Conservation (phyloP, 1,139 yeast genomes). For the Candida sanyaensis region DNA sequence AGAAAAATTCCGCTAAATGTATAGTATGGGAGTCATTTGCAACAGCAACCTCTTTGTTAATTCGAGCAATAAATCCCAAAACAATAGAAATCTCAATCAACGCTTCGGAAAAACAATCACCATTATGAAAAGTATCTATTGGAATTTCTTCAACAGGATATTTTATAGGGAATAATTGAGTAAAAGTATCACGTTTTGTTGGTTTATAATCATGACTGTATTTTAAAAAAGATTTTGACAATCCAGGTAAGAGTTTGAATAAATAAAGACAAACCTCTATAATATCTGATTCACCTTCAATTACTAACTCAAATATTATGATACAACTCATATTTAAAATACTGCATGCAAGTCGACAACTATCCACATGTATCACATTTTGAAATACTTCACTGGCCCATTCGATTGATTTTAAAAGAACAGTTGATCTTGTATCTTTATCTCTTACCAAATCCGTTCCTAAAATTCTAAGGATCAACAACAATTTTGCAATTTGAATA, state of each 20-base stretch:
- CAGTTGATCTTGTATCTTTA: conserved; percentile 39
- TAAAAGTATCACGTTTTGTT: conserved; percentile 63
- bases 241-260: conserved; percentile 52
- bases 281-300: conserved; percentile 22
- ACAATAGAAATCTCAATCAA: conserved; percentile 68
- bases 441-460: conserved; percentile 45
- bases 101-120: conserved; percentile 70
- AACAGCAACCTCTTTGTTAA: conserved; percentile 51
- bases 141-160: conserved; percentile 69
- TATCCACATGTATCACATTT: conserved; percentile 55
- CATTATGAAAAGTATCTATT: conserved; percentile 73
- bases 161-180: conserved; percentile 64
- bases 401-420: conserved; percentile 54
- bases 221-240: conserved; percentile 52
- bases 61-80: conserved; percentile 55
- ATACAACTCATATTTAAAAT: conserved; percentile 52
- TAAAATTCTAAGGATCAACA: conserved; percentile 60
- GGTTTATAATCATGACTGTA: conserved; percentile 56
- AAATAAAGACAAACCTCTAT: conserved; percentile 45
- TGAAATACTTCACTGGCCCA: conserved; percentile 66
- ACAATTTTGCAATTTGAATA: conserved; percentile 56
- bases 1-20: conserved; percentile 37
- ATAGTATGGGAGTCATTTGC: conserved; percentile 40
- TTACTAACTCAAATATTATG: conserved; percentile 30
- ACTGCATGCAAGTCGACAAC: conserved; percentile 63